Evolutionary conservation across 2,329 filamentous ascomycete genomes (phyloP), one percentile per base, ranked within the genome.

Genomic region (Aaosphaeria pasadenensis): DNA sequence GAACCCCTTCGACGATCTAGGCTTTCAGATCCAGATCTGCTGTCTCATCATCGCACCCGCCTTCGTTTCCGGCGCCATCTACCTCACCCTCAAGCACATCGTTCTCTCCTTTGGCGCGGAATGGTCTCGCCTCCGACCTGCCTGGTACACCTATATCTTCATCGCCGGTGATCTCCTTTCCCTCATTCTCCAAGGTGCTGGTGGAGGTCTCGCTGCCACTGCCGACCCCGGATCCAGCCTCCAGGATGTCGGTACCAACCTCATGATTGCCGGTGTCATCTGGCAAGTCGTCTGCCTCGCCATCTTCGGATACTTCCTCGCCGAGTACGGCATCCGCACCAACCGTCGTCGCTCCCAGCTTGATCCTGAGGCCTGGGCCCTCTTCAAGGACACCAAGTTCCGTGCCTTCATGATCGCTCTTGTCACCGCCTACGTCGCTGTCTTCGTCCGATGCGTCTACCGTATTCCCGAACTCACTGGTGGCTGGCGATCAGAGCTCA

Each of bases 261-360:
- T 84, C 48, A 83, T 83, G 67, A 77, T 83, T 44, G 74, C 80
- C 0, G 82, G 82, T 57, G 76, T 85, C 39, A 72, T 76, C 3
- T 76, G 79, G 51, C 82, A 84, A 61, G 80, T 85, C 28, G 72
- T 73, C 5, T 77, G 79, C 0, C 64, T 81, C 36, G 61, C 75
- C 6, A 70, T 76, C 54, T 82, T 81, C 54, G 70, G 73, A 5
- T 53, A 57, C 38, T 60, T 76, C 29, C 67, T 71, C 4, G 53
- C 46, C 32, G 72, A 76, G 40, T 77, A 70, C 50, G 47, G 57
- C 6, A 17, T 67, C 39, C 59, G 65, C 31, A 67, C 64, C 1
- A 57, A 63, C 55, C 54, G 55, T 7, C 64, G 54, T 44, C 60
- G 61, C 45, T 45, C 55, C 5, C 48, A 61, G 43, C 55, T 68